A percentile compares a stretch with the other conserved stretches of the same genome.
These are phyloP conservation scores for Pestalotiopsis fici DNA, from an alignment of 2,329 filamentous ascomycete genomes.

Conservation along the genomic window DNA sequence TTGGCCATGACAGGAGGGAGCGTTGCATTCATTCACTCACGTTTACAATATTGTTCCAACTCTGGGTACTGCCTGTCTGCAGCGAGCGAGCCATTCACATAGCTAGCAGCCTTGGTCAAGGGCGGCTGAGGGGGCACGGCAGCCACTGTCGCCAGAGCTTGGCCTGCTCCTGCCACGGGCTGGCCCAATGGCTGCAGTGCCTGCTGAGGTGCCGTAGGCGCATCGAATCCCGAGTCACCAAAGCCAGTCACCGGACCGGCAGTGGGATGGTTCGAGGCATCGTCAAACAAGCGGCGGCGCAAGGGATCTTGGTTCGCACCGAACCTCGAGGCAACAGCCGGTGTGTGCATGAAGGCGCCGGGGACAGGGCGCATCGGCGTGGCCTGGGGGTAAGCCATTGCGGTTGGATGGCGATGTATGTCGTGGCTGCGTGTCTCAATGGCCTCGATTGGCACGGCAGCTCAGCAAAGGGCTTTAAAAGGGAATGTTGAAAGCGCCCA, in stretches of 20 bases:
- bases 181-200: background rate
- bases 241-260: conserved; percentile 14
- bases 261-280: conserved; percentile 19
- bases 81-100: conserved; percentile 77
- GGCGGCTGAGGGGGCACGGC: conserved; percentile 44
- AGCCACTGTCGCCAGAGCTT: conserved; percentile 24
- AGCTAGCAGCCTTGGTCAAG: conserved; percentile 76
- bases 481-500: conserved; percentile 14
- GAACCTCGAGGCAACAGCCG: conserved; percentile 58
- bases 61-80: conserved; percentile 83
- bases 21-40: conserved; percentile 53
- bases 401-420: conserved; percentile 9
- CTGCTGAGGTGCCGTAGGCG: conserved; percentile 12
- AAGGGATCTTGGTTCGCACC: conserved; percentile 45
- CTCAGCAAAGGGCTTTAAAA: conserved; percentile 2
- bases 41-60: conserved; percentile 84
- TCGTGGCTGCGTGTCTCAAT: conserved; percentile 13
- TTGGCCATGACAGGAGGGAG: background rate
- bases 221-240: conserved; percentile 13
- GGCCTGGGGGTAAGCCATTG: conserved; percentile 56
- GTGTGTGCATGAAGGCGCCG: conserved; percentile 76
- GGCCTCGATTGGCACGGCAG: conserved; percentile 11
- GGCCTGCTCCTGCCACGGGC: conserved; percentile 9
- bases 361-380: conserved; percentile 75
- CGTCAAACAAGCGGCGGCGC: conserved; percentile 52